phyloP scores from a whole-genome alignment of 345 rosid species.

The Diplotaxis tenuifolia region DNA sequence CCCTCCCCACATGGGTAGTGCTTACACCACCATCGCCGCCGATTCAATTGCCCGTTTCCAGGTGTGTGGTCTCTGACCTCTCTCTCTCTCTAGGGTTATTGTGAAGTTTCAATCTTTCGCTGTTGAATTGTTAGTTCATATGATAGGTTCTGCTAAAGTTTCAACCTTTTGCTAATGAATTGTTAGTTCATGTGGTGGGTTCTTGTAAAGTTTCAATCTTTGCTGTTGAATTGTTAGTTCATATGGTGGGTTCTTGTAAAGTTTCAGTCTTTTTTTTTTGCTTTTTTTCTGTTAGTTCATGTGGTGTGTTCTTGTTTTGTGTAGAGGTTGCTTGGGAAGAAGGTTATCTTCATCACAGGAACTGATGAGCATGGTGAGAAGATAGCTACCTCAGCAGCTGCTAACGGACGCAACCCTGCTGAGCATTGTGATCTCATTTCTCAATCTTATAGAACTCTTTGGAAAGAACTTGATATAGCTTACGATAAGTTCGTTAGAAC shows the following conservation, averaged over 20 bases:
- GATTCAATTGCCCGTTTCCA: constrained; percentile 94
- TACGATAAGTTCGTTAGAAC: constrained; percentile 89
- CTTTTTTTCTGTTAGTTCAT: no score
- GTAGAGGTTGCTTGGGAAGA: constrained; percentile 86
- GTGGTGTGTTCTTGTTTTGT: not conserved
- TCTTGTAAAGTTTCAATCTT: not conserved
- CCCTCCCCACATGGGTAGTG: constrained; percentile 99
- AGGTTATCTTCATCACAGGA: constrained; percentile 81
- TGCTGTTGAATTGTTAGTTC: not conserved
- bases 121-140: not conserved
- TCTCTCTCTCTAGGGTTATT: not conserved
- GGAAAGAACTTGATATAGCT: constrained; percentile 80
- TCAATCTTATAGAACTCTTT: constrained; percentile 64
- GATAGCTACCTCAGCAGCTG: constrained; percentile 79
- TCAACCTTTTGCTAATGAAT: not conserved
- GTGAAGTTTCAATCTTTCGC: not conserved
- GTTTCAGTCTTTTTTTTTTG: no score
- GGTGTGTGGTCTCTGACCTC: constrained; percentile 41
- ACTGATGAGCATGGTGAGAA: constrained; percentile 98
- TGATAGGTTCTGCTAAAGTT: not conserved
- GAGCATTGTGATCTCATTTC: constrained; percentile 88
- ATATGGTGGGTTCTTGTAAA: not conserved
- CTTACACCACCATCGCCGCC: constrained; percentile 95
- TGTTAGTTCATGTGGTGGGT: not conserved
- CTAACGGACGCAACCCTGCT: constrained; percentile 59